These are phyloP conservation scores for Coniochaeta ligniaria DNA, from an alignment of 2,329 filamentous ascomycete genomes.

Conservation along the genomic window DNA sequence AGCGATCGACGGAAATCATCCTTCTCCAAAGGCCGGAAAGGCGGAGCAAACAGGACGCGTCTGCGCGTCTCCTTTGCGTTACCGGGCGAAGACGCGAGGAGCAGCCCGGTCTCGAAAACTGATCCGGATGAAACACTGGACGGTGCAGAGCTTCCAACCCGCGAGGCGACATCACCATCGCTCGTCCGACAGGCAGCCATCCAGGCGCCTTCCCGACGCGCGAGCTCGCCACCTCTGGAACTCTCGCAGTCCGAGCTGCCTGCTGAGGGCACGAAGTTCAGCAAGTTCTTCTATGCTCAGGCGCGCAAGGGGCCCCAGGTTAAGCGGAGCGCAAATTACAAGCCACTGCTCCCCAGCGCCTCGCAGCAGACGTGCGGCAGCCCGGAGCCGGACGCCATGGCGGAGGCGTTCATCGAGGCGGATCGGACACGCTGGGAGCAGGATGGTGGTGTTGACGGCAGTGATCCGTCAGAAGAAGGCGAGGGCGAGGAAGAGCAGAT, in stretches of 20 bases:
- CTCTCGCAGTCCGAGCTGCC: constrained; percentile 19
- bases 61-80: constrained; percentile 27
- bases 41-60: constrained; percentile 4
- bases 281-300: constrained; percentile 39
- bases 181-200: constrained; percentile 18
- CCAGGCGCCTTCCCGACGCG: neutral
- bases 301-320: constrained; percentile 15
- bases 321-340: neutral
- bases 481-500: constrained; percentile 5
- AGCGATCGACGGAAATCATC: neutral
- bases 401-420: constrained; percentile 39
- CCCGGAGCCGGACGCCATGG: constrained; percentile 37
- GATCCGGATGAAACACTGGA: neutral
- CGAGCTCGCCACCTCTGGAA: neutral
- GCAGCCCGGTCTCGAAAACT: neutral
- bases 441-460: constrained; percentile 3
- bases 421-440: constrained; percentile 20
- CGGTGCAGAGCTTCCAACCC: constrained; percentile 5
- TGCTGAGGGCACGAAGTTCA: constrained; percentile 30
- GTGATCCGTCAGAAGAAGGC: constrained; percentile 4
- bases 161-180: constrained; percentile 37
- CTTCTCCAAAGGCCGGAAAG: constrained; percentile 13
- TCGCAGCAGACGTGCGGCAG: constrained; percentile 34
- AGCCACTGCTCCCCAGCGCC: constrained; percentile 28
- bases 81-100: neutral